Evolutionary conservation across 2,329 filamentous ascomycete species (phyloP).

Genomic region (Laburnicola sp.): DNA sequence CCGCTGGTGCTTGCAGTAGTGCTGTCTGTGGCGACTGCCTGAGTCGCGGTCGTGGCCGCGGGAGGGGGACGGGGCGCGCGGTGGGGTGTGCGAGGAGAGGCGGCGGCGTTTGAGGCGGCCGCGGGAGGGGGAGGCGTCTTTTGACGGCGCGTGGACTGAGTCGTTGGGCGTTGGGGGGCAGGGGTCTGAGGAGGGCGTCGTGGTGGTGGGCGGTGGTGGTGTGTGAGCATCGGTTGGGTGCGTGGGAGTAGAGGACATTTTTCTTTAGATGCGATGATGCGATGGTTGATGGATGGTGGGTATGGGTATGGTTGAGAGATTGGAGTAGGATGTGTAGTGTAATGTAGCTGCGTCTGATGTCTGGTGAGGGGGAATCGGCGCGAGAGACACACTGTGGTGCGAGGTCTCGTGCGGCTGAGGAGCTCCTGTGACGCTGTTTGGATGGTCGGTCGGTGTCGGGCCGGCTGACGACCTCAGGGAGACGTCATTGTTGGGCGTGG

Average conservation of each 20-base stretch:
- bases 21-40: slow-evolving; percentile 35
- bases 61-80: slow-evolving; percentile 35
- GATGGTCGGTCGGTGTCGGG: slow-evolving; percentile 2
- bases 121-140: slow-evolving; percentile 11
- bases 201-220: neutral
- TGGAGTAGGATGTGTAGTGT: neutral
- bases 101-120: slow-evolving; percentile 39
- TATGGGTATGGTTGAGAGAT: no score
- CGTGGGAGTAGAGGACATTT: no score
- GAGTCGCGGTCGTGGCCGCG: slow-evolving; percentile 40
- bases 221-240: no score
- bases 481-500: slow-evolving; percentile 8
- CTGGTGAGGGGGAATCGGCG: neutral
- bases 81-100: slow-evolving; percentile 34
- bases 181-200: neutral
- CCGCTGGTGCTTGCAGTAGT: slow-evolving; percentile 38
- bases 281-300: neutral
- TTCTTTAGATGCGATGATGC: no score
- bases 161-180: slow-evolving; percentile 1
- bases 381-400: neutral
- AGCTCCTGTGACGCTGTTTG: neutral
- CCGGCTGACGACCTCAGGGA: no score
- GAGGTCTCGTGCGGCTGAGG: slow-evolving; percentile 2
- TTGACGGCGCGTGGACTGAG: neutral
- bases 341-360: neutral